Conservation (phyloP, 805 yeast species). For the Monosporozyma aerobia region DNA sequence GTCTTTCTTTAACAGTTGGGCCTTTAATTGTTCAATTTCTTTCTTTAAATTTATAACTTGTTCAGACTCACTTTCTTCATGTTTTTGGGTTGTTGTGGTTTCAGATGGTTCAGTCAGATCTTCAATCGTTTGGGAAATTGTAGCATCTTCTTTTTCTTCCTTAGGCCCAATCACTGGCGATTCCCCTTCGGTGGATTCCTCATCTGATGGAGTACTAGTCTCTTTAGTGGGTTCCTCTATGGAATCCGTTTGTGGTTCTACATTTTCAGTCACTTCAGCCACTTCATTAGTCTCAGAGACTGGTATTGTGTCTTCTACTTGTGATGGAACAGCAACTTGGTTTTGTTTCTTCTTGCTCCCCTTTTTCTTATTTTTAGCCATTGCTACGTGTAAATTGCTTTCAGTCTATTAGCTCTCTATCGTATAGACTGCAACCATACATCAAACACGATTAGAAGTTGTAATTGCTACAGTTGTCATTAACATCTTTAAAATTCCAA, state of each 20-base stretch:
- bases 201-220: too few species aligned
- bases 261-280: neutral
- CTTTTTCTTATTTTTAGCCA: conserved; percentile 20
- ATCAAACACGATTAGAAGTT: neutral
- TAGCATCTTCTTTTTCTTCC: neutral
- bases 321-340: neutral
- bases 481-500: neutral
- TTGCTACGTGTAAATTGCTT: neutral
- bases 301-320: neutral
- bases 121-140: neutral
- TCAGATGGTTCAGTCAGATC: neutral
- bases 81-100: neutral
- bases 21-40: neutral
- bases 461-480: neutral
- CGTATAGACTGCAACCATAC: too few species aligned
- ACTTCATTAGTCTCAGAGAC: neutral
- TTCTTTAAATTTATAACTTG: neutral
- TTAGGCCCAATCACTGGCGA: neutral
- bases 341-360: neutral
- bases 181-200: neutral
- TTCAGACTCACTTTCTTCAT: neutral
- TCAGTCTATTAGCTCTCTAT: neutral
- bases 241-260: neutral
- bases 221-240: neutral
- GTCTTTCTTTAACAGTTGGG: neutral